Base-by-base conservation (phyloP, 225 moss, liverwort and hornwort species). In the Climacium dendroides region DNA sequence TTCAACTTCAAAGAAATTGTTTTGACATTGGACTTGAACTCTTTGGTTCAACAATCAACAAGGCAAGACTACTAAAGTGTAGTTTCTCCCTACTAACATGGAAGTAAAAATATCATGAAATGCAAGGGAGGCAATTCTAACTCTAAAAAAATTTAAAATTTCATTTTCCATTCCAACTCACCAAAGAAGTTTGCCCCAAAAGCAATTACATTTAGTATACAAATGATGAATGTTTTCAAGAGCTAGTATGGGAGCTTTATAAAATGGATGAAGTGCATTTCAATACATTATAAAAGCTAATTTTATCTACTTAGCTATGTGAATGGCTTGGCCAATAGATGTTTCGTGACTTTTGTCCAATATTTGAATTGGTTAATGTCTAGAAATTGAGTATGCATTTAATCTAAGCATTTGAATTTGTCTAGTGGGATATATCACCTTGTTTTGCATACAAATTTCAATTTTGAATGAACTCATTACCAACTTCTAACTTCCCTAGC, bases 71-170 rank as follows among this genome's bases (percentile, higher is more conserved):
- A 17, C 10, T 72, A 28, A 41, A 25, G 15, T 72, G 5, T 17
- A 72, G 2, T 16, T 43, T 71, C 3, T 72, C 26, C 9, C 28
- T 72, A 16, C 10, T 72, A 15, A 28, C 1, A 17, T 28, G 10
- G 6, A 72, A 43, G 23, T 71, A 26, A 71, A 15, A 71, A 26
- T 15, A 71, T 41, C 16, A 39, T 5, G 2, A 26, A 39, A 22
- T 9, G 25, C 25, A 70, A n/a, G 0, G n/a, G 19, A 66, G 20
- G 20, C 17, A 63, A 32, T 32, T 32, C 62, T 5, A 32, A 8
- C 8, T 8, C 2, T 16, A 2, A 0, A 62, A 0, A 62, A 66
- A 11, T 3, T 66, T 66, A 1, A 2, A n/a, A 66, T 9, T 20
- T 20, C 20, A 30, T 32, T 30, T 65, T 1, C 19, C 22, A 67